Conservation (phyloP, 1,284 basidiomycete species). For the Cryptococcus wingfieldii region DNA sequence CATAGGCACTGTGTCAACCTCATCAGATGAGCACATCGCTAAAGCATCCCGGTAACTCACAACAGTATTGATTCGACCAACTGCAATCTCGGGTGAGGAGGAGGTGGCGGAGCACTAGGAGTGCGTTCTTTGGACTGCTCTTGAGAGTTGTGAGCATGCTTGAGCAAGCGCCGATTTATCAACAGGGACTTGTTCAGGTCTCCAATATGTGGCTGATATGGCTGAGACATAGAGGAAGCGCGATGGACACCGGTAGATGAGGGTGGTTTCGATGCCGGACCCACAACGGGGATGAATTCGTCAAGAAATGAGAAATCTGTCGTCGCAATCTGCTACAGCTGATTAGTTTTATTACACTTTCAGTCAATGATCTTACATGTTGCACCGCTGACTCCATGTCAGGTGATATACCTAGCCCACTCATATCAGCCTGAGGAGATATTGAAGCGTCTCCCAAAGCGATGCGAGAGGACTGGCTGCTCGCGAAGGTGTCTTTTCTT, state of each 20-base stretch:
- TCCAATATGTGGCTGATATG: constrained; percentile 13
- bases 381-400: neutral
- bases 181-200: constrained; percentile 19
- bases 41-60: constrained; percentile 7
- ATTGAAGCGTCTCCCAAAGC: neutral
- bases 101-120: constrained; percentile 3
- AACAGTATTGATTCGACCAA: constrained; percentile 17
- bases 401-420: constrained; percentile 5
- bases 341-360: neutral
- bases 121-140: constrained; percentile 1
- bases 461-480: neutral
- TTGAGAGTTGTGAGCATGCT: neutral
- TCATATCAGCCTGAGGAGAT: constrained; percentile 4
- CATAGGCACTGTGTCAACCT: neutral
- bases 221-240: constrained; percentile 2
- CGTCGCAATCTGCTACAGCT: neutral
- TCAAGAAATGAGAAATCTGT: constrained; percentile 20
- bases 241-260: neutral
- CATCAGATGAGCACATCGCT: no score
- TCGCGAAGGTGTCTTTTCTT: neutral
- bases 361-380: neutral
- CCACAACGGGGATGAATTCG: constrained; percentile 16
- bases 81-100: constrained; percentile 15
- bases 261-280: constrained; percentile 1
- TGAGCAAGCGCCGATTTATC: constrained; percentile 15